Base-by-base conservation (phyloP, 805 yeast genomes). In the Millerozyma acaciae region DNA sequence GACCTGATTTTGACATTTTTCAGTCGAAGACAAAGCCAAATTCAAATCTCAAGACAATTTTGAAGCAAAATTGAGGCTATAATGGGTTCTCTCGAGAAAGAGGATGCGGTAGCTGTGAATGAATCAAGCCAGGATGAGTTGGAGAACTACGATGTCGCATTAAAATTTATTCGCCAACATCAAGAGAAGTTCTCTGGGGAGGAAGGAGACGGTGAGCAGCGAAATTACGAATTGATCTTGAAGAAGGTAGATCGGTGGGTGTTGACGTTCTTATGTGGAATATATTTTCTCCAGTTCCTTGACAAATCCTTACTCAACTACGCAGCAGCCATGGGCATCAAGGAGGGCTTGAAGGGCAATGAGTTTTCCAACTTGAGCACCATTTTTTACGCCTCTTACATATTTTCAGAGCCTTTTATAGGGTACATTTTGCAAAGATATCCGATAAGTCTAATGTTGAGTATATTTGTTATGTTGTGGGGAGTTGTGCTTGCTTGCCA, bases 241-340 rank as follows among this genome's bases (percentile, higher is more conserved):
- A n/a, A n/a, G 12, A 75, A 70, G 45, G 55, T 77, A n/a, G 84
- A 78, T 49, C 26, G 35, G 5, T 57, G 67, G 25, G 59, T 78
- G 13, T 48, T 76, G 50, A 65, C 78, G 0, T 53, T 76, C 18
- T 51, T 78, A 43, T 73, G 80, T 42, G 57, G 66, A 22, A 67
- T 75, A 9, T 78, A 78, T 43, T 68, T 77, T 35, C 53, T 76
- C 12, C 80, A 77, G 57, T 75, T 74, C 43, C 55, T 77, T 35
- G 84, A 78, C 43, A 78, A 78, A 45, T 65, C 75, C n/a, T 53
- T 78, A 32, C 53, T 74, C 24, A 76, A 77, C 41, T 75, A 77
- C 46, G 79, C 84, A 2, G 79, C 79, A 10, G 77, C 78, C 1
- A 73, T 78, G 81, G 83, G 83, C 1, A 74, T 78, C 43, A 73